A percentile compares a stretch with the other conserved stretches of the same genome.
These are phyloP conservation scores for Melaleuca alternifolia DNA, from an alignment of 345 rosid genomes.

Conservation along the genomic window DNA sequence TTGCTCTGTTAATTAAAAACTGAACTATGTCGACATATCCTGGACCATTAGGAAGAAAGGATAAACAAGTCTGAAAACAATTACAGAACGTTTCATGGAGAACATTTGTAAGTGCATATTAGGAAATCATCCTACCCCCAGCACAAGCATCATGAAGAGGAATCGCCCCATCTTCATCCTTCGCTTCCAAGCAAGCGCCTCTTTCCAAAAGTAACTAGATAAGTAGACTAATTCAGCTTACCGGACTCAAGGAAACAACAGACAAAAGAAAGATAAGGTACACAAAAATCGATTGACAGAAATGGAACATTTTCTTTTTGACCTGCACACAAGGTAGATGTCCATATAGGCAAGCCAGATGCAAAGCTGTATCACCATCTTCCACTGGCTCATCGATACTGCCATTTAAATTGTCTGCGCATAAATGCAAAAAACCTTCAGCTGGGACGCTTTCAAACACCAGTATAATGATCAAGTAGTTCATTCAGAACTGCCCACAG, in stretches of 20 bases:
- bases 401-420: slow-evolving; percentile 59
- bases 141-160: slow-evolving; percentile 97
- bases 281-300: neutral
- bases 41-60: slow-evolving; percentile 5
- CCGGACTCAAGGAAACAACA: neutral
- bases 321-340: slow-evolving; percentile 83
- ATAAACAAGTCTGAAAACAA: neutral
- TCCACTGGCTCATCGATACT: slow-evolving; percentile 75
- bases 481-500: neutral
- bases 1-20: slow-evolving; percentile 51
- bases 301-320: neutral
- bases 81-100: neutral
- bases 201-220: slow-evolving; percentile 71
- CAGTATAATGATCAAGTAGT: neutral
- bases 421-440: neutral
- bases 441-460: neutral
- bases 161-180: slow-evolving; percentile 90
- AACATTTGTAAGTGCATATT: neutral
- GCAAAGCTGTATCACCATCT: slow-evolving; percentile 91
- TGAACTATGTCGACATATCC: slow-evolving; percentile 63
- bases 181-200: slow-evolving; percentile 77
- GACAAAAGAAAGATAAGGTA: neutral
- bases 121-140: slow-evolving; percentile 37
- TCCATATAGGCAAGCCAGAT: slow-evolving; percentile 82
- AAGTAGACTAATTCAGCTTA: neutral